These are phyloP conservation scores for Exidia glandulosa DNA, from an alignment of 768 basidiomycete species.

Conservation along the genomic window DNA sequence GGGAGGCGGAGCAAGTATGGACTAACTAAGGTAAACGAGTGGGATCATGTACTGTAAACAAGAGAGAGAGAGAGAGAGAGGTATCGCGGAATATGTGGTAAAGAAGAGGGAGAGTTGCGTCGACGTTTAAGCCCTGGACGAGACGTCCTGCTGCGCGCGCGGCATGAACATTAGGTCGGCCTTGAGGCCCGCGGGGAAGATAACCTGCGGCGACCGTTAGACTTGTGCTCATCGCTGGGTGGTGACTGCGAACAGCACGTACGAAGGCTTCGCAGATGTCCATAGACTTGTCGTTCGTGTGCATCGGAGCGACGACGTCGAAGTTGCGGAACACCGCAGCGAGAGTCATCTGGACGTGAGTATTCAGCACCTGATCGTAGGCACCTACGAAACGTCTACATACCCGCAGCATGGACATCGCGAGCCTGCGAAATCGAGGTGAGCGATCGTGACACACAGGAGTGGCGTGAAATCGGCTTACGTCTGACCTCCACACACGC, in stretches of 20 bases:
- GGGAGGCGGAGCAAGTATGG: not conserved
- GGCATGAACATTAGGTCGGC: not conserved
- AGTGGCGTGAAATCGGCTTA: not conserved
- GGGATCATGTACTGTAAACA: too few relatives aligned
- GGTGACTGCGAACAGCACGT: conserved; percentile 19
- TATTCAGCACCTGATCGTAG: not conserved
- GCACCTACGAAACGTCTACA: not conserved
- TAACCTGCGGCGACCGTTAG: not conserved
- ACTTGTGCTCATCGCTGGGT: not conserved
- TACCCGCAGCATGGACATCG: conserved; percentile 50
- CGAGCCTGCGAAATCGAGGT: conserved; percentile 24
- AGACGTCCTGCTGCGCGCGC: not conserved
- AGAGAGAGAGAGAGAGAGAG: not conserved
- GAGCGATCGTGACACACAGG: not conserved
- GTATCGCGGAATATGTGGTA: too few relatives aligned
- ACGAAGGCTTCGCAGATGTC: conserved; percentile 76
- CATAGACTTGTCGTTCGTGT: conserved; percentile 69
- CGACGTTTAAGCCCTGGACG: not conserved
- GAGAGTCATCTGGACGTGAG: conserved; percentile 26
- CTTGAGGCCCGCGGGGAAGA: not conserved
- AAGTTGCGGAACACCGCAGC: conserved; percentile 58
- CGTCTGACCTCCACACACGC: conserved; percentile 69
- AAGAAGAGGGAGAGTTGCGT: too few relatives aligned
- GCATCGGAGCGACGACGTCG: conserved; percentile 48
- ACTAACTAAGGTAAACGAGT: too few relatives aligned